Base-by-base conservation (phyloP, 352 stramenopile species). In the Aphanomyces astaci region DNA sequence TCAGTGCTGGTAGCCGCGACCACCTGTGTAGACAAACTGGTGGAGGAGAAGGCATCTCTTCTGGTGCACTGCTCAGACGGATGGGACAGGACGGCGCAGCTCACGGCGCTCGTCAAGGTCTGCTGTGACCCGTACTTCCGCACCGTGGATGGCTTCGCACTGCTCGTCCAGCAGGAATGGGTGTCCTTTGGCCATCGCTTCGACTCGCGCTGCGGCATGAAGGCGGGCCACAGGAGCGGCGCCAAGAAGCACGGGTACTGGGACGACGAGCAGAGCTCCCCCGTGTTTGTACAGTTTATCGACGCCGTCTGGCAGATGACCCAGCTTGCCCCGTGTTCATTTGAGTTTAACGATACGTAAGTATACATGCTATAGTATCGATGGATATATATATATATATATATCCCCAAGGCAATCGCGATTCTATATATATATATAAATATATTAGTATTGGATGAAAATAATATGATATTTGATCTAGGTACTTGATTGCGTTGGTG, bases 181-280 rank as follows among this genome's bases (percentile, higher is more conserved):
- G 96, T 96, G 73, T 88, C 88, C 4, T 99, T 99, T 78, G 98
- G 98, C 9, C 97, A 99, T 79, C 95, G 98, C 39, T 99, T 99
- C 63, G 92, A 98, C 46, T 82, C 92, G 3, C 86, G 97, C 33
- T 90, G 78, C 70, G 88, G 89, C 7, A 76, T 92, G 72, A 78
- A 84, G 11, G 78, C 78, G n/a, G n/a, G n/a, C n/a, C n/a, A n/a
- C n/a, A n/a, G n/a, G n/a, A n/a, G n/a, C n/a, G n/a, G n/a, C 32
- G 76, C 75, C 31, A 51, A 51, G 54, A 48, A 69, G 48, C 63
- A 62, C 30, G 40, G 48, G 60, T 96, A 97, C 56, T 92, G 85
- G 78, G 94, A 98, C 65, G 96, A 99, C 62, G 93, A 98, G 43
- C 90, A 98, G 75, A 89, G 95, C 11, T 98, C 96, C 9, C 97